Conservation (phyloP, 148 eudicot genomes). For the Fagopyrum homotropicum region DNA sequence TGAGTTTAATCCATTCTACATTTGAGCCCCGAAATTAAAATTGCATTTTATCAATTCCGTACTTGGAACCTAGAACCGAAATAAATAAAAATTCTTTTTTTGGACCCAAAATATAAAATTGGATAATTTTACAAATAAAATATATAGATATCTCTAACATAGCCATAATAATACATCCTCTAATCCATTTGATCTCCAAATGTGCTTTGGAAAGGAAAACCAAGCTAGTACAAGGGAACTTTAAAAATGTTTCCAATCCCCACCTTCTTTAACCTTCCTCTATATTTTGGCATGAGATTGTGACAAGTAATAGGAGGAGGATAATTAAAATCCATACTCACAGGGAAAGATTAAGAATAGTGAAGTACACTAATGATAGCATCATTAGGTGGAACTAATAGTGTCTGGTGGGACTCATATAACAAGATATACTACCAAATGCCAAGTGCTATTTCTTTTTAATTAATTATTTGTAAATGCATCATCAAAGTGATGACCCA, state of each 20-base stretch:
- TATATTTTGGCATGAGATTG: not conserved
- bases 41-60: no score
- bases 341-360: conserved; percentile 1
- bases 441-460: conserved; percentile 3
- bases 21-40: no score
- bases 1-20: no score
- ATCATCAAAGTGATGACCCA: not conserved
- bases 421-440: not conserved
- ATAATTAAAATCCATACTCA: not conserved
- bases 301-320: not conserved
- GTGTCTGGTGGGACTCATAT: not conserved
- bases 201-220: not conserved
- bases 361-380: conserved; percentile 2
- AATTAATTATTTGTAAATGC: not conserved
- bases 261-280: not conserved
- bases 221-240: no score
- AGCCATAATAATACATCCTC: no score
- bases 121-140: no score
- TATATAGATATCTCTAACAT: no score
- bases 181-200: no score
- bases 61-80: no score
- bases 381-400: conserved; percentile 4
- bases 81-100: no score
- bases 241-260: not conserved
- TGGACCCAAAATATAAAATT: no score